phyloP scores from a whole-genome alignment of 1,284 basidiomycete species.

The Malassezia brasiliensis region DNA sequence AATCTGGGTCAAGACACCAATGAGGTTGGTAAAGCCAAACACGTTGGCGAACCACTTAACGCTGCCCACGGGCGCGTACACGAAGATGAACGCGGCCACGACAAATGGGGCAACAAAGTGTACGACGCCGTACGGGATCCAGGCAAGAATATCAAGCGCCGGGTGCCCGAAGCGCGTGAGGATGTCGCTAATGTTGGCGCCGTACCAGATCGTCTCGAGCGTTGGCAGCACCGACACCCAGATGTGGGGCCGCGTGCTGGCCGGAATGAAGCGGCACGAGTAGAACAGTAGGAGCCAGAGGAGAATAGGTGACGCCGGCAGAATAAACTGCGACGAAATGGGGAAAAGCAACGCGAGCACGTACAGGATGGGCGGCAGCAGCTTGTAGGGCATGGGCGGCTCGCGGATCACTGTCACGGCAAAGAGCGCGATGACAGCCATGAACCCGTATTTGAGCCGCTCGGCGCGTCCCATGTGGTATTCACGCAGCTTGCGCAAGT shows the following conservation, averaged over 20 bases:
- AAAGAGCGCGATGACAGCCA: conserved; percentile 55
- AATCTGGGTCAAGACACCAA: conserved; percentile 80
- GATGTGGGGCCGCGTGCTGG: conserved; percentile 64
- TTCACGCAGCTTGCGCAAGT: conserved; percentile 28
- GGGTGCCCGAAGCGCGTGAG: conserved; percentile 88
- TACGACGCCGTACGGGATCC: conserved; percentile 87
- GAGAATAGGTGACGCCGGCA: conserved; percentile 78
- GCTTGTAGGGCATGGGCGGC: conserved; percentile 63
- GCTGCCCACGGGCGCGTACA: conserved; percentile 66
- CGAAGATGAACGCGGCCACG: conserved; percentile 60
- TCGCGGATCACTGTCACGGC: conserved; percentile 68
- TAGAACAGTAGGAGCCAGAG: conserved; percentile 63
- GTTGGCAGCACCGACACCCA: conserved; percentile 88
- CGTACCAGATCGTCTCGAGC: conserved; percentile 85
- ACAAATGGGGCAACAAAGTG: conserved; percentile 70
- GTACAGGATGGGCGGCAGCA: conserved; percentile 70
- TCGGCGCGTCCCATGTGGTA: conserved; percentile 30
- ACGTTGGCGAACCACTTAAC: conserved; percentile 77
- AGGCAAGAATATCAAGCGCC: conserved; percentile 79
- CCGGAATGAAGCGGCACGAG: conserved; percentile 73
- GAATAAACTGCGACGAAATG: conserved; percentile 80
- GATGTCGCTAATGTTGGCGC: conserved; percentile 92
- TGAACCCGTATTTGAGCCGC: conserved; percentile 37
- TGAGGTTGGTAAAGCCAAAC: conserved; percentile 87
- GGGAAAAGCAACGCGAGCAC: conserved; percentile 65